Percentiles rank a stretch among this genome's conserved stretches.
Conservation (phyloP, 2,329 filamentous ascomycete species). For the Lecanicillium sp. region DNA sequence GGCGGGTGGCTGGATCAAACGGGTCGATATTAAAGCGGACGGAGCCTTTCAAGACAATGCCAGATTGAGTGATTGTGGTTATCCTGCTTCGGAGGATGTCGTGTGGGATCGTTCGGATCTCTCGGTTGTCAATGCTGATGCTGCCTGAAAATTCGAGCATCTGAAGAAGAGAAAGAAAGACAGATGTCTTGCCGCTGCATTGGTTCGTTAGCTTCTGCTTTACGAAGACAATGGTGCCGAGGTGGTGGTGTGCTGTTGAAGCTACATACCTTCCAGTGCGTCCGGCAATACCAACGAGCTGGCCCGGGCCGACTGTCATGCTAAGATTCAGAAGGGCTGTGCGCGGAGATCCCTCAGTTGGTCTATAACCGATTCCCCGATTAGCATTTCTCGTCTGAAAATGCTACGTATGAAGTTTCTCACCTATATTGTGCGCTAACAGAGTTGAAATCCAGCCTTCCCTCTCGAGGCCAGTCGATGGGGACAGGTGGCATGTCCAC, state of each 20-base stretch:
- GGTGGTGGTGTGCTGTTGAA: neutral
- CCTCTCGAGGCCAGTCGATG: constrained; percentile 17
- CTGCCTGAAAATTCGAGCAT: constrained; percentile 13
- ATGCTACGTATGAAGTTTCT: constrained; percentile 16
- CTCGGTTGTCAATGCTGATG: constrained; percentile 36
- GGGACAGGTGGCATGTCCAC: constrained; percentile 17
- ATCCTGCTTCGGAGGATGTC: constrained; percentile 35
- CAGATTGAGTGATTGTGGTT: constrained; percentile 40
- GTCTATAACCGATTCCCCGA: neutral
- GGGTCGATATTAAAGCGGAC: constrained; percentile 34
- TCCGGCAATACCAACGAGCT: constrained; percentile 30
- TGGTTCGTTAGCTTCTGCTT: no score
- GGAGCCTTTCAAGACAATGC: constrained; percentile 36
- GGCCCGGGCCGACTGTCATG: constrained; percentile 21
- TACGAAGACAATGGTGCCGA: no score
- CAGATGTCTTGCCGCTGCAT: neutral
- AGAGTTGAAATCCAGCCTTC: constrained; percentile 14
- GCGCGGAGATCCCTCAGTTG: neutral
- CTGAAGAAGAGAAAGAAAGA: neutral
- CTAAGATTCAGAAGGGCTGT: constrained; percentile 21
- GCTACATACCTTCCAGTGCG: constrained; percentile 25
- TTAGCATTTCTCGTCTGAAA: constrained; percentile 18
- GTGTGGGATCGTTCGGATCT: constrained; percentile 33
- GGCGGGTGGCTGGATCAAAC: neutral
- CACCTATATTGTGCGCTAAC: constrained; percentile 16